phyloP scores from a whole-genome alignment of 768 basidiomycete species.

The Russula emetica region DNA sequence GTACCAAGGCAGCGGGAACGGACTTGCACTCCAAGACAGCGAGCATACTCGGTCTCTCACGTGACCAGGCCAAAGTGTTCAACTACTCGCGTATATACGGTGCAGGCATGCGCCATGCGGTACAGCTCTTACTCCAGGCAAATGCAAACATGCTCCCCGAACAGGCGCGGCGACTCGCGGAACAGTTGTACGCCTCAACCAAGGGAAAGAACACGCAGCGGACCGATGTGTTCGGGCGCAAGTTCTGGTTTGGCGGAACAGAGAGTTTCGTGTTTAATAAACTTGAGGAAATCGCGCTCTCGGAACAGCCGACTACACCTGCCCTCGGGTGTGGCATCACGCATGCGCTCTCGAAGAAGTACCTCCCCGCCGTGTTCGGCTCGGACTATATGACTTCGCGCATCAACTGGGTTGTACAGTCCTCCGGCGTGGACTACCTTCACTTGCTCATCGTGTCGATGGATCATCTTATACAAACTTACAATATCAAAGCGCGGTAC shows the following conservation, averaged over 20 bases:
- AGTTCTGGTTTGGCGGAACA: constrained; percentile 96
- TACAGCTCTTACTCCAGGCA: constrained; percentile 79
- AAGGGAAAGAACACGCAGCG: constrained; percentile 88
- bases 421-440: constrained; percentile 96
- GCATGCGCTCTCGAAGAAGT: constrained; percentile 84
- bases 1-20: constrained; percentile 90
- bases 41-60: constrained; percentile 83
- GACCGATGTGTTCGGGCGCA: constrained; percentile 65
- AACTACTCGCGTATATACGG: constrained; percentile 99
- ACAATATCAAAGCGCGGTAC: constrained; percentile 85
- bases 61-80: constrained; percentile 96
- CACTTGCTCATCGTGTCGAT: constrained; percentile 95
- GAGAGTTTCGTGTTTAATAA: constrained; percentile 98
- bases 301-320: constrained; percentile 83
- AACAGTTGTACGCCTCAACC: constrained; percentile 84
- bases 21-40: constrained; percentile 98
- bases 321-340: constrained; percentile 94
- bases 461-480: constrained; percentile 78
- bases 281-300: constrained; percentile 88
- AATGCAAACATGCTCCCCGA: constrained; percentile 75
- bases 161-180: constrained; percentile 73
- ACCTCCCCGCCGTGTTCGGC: constrained; percentile 76
- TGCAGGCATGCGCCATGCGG: constrained; percentile 93
- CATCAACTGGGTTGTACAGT: constrained; percentile 99
- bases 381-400: constrained; percentile 91